Evolutionary conservation across 2,329 filamentous ascomycete genomes (phyloP), one percentile per base, ranked within the genome.

Genomic region (Penicillium occitanis): DNA sequence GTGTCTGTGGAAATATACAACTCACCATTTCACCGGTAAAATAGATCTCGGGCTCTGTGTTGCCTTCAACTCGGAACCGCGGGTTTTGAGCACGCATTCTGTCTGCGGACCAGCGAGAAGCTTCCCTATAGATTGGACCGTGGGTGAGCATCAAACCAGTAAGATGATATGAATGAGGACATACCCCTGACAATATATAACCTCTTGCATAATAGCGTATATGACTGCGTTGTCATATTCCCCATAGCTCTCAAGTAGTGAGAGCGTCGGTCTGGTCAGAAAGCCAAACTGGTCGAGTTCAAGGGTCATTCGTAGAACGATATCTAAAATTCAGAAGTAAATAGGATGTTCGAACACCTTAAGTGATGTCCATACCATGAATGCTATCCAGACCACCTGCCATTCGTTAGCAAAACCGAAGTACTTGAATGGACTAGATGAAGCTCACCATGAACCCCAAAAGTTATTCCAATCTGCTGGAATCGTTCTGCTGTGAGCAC

Each of bases 1-100:
- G 14, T n/a, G 3, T 30, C 6, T 8, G 25, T 42, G 48, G 25
- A 37, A 28, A n/a, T 19, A 25, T 44, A 46, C 6, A 44, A 61
- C 69, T 69, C 73, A 84, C 82, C 92, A 97, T 97, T 80, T 98
- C 94, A 67, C 93, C 93, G 0, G 91, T 92, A 79, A 97, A 96
- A 77, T 86, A 91, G 25, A 95, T 81, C 0, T 89, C 88, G 2
- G 80, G 74, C 5, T 81, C 76, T 6, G 62, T 46, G 0, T 75
- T 75, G 8, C 67, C 76, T 1, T 80, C 77, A 19, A 82, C 72
- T 62, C 81, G 78, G 75, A 86, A 88, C 17, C 78, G 78, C 0
- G 80, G 74, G 67, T 79, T 72, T 13, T 48, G 28, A 19, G 71
- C 67, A 28, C 74, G 73, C 50, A 73, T 63, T 62, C 69, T 83